phyloP scores from a whole-genome alignment of 345 rosid genomes.

The Aquilaria malaccensis region DNA sequence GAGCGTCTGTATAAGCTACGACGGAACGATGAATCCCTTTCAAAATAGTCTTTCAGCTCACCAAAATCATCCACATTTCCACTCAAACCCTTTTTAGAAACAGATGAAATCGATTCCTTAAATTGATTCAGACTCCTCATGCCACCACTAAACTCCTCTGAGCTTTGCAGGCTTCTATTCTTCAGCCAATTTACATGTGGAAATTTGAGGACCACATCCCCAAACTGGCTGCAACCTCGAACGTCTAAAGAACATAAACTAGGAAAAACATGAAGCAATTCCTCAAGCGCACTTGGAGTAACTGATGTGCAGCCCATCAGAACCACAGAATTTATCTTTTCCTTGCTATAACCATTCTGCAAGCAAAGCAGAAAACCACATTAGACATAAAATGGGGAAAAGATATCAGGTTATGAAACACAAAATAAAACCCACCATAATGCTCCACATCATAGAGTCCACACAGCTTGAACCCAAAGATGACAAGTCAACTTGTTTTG shows the following conservation, averaged over 20 bases:
- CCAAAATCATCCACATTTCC: slow-evolving; percentile 75
- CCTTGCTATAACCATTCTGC: slow-evolving; percentile 79
- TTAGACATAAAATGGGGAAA: slow-evolving; percentile 10
- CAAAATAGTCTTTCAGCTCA: slow-evolving; percentile 89
- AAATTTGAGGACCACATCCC: slow-evolving; percentile 49
- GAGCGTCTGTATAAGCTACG: slow-evolving; percentile 89
- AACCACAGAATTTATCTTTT: slow-evolving; percentile 61
- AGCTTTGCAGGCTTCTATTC: slow-evolving; percentile 29
- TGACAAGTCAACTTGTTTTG: slow-evolving; percentile 75
- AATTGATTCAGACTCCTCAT: slow-evolving; percentile 62
- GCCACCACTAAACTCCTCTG: slow-evolving; percentile 46
- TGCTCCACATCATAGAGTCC: slow-evolving; percentile 48
- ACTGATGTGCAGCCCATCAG: slow-evolving; percentile 76
- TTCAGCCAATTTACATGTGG: slow-evolving; percentile 61
- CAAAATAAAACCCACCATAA: slow-evolving; percentile 51
- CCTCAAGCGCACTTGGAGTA: slow-evolving; percentile 56
- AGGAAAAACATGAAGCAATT: slow-evolving; percentile 56
- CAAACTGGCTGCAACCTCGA: slow-evolving; percentile 84
- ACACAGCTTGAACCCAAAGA: slow-evolving; percentile 68
- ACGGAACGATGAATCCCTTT: slow-evolving; percentile 86
- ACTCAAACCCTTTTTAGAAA: slow-evolving; percentile 36
- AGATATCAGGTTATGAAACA: not conserved
- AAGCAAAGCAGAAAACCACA: slow-evolving; percentile 28
- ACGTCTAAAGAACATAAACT: slow-evolving; percentile 63
- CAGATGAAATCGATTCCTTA: slow-evolving; percentile 33